A percentile compares a stretch with the other conserved stretches of the same genome.
Conservation (phyloP, 805 yeast genomes). For the Vanderwaltozyma verrucispora region DNA sequence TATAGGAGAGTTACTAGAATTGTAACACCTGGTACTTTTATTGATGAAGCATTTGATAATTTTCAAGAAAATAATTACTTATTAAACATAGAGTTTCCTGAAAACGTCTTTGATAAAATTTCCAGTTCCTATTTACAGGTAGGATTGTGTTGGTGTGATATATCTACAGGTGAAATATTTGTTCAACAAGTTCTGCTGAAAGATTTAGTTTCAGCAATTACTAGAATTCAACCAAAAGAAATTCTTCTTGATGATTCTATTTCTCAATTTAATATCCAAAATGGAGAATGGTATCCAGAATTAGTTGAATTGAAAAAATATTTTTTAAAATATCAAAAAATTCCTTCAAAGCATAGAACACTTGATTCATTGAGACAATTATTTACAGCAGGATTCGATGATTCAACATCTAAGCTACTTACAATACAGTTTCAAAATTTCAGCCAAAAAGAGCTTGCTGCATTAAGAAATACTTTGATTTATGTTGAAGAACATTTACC, state of each 20-base stretch:
- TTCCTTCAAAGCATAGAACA: slow-evolving; percentile 33
- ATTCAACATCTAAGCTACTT: slow-evolving; percentile 20
- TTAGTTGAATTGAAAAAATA: slow-evolving; percentile 49
- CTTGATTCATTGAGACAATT: slow-evolving; percentile 30
- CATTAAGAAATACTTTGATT: slow-evolving; percentile 53
- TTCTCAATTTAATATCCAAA: slow-evolving; percentile 30
- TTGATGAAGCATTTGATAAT: slow-evolving; percentile 77
- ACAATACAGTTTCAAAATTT: slow-evolving; percentile 23
- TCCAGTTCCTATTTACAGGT: slow-evolving; percentile 34
- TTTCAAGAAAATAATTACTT: slow-evolving; percentile 62
- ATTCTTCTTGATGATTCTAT: slow-evolving; percentile 47
- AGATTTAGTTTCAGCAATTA: slow-evolving; percentile 57
- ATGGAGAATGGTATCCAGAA: slow-evolving; percentile 47
- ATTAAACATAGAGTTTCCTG: slow-evolving; percentile 54
- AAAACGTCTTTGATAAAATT: slow-evolving; percentile 30
- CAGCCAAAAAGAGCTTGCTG: slow-evolving; percentile 41
- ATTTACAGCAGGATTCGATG: slow-evolving; percentile 25
- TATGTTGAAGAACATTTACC: slow-evolving; percentile 71
- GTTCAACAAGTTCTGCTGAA: slow-evolving; percentile 54
- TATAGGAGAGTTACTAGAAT: slow-evolving; percentile 68
- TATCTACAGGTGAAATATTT: slow-evolving; percentile 70
- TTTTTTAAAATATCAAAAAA: slow-evolving; percentile 42
- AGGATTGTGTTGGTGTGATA: slow-evolving; percentile 83
- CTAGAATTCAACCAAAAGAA: slow-evolving; percentile 76
- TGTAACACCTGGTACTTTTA: slow-evolving; percentile 85